phyloP scores from a whole-genome alignment of 2,329 filamentous ascomycete species.

The Diaporthe caulivora region DNA sequence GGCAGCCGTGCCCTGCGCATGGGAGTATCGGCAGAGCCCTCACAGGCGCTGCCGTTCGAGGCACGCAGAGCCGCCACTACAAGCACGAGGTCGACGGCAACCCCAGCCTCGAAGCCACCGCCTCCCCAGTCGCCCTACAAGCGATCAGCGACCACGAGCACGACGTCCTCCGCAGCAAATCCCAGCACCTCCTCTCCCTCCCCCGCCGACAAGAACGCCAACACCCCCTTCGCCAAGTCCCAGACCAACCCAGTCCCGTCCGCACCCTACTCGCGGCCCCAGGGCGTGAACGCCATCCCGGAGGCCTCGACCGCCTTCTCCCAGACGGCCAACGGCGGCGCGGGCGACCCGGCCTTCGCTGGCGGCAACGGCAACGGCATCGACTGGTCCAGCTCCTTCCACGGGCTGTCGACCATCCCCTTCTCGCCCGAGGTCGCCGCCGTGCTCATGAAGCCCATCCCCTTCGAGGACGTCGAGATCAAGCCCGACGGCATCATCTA shows the following conservation, averaged over 20 bases:
- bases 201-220: slow-evolving; percentile 27
- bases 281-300: slow-evolving; percentile 28
- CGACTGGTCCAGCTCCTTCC: slow-evolving; percentile 88
- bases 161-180: slow-evolving; percentile 3
- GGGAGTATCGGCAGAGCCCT: background rate
- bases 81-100: slow-evolving; percentile 10
- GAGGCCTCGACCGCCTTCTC: slow-evolving; percentile 30
- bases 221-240: slow-evolving; percentile 34
- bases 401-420: slow-evolving; percentile 78
- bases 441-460: slow-evolving; percentile 76
- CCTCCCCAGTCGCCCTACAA: slow-evolving; percentile 31
- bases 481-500: slow-evolving; percentile 98
- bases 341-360: slow-evolving; percentile 29
- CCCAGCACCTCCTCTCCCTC: slow-evolving; percentile 5
- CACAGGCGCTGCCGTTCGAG: background rate
- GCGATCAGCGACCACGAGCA: slow-evolving; percentile 30
- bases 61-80: slow-evolving; percentile 33
- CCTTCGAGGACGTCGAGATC: slow-evolving; percentile 86
- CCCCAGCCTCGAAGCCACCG: slow-evolving; percentile 12
- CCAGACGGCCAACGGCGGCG: slow-evolving; percentile 29
- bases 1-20: slow-evolving; percentile 6
- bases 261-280: slow-evolving; percentile 32
- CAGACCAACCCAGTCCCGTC: slow-evolving; percentile 33
- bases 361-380: slow-evolving; percentile 50
- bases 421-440: slow-evolving; percentile 79